These are phyloP conservation scores for Arthrocladium fulminans DNA, from an alignment of 2,329 filamentous ascomycete species.

Conservation along the genomic window DNA sequence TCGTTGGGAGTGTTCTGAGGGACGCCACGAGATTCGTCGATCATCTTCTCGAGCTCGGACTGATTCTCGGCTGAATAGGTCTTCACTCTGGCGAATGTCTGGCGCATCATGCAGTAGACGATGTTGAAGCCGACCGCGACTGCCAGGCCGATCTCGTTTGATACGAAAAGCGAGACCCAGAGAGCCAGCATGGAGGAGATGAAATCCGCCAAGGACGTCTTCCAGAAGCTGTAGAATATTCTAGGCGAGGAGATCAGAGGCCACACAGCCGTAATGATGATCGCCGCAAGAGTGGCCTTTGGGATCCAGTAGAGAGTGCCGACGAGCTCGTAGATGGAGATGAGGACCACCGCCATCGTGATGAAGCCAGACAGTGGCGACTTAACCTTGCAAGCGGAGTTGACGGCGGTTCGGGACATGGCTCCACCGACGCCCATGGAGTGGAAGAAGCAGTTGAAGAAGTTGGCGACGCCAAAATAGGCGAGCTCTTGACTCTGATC, in stretches of 20 bases:
- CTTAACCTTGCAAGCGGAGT: constrained; percentile 54
- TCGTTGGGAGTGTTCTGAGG: constrained; percentile 34
- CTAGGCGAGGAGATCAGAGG: constrained; percentile 51
- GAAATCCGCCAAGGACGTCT: constrained; percentile 56
- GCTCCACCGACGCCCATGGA: constrained; percentile 57
- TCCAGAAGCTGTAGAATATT: constrained; percentile 56
- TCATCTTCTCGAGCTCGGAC: constrained; percentile 24
- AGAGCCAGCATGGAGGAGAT: constrained; percentile 55
- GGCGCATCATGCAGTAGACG: constrained; percentile 50
- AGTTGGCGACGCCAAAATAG: constrained; percentile 54
- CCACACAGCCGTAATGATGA: constrained; percentile 58
- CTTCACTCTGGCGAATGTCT: constrained; percentile 45
- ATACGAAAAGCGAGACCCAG: constrained; percentile 55
- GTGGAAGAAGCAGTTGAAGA: constrained; percentile 57
- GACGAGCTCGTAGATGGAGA: constrained; percentile 54
- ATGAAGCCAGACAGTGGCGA: constrained; percentile 54
- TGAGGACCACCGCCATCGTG: constrained; percentile 52
- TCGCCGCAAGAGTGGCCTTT: constrained; percentile 54
- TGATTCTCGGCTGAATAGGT: constrained; percentile 24
- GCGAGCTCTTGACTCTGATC: constrained; percentile 58
- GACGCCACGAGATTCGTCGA: constrained; percentile 22
- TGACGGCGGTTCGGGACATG: constrained; percentile 60
- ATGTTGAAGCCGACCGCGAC: constrained; percentile 55
- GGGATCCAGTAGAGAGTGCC: constrained; percentile 60
- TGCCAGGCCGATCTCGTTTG: constrained; percentile 52